Percentiles rank a stretch among this genome's conserved stretches.
Evolutionary conservation across 2,329 filamentous ascomycete genomes (phyloP).

Genomic region (Neofusicoccum laricinum): DNA sequence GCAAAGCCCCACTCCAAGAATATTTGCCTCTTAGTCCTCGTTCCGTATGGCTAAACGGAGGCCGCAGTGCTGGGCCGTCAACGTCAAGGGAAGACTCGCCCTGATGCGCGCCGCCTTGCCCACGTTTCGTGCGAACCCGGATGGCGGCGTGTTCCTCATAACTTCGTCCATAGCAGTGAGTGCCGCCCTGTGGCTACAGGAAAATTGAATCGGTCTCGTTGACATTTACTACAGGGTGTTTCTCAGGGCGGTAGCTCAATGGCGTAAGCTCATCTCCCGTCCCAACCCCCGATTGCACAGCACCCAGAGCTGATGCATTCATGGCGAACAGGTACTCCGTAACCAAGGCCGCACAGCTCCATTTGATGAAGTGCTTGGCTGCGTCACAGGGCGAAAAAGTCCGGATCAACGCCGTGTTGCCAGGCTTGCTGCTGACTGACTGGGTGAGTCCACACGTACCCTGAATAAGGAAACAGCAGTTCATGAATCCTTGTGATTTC

Average conservation of each 20-base stretch:
- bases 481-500: too few species aligned
- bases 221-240: slow-evolving; percentile 37
- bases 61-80: slow-evolving; percentile 57
- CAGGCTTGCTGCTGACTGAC: slow-evolving; percentile 61
- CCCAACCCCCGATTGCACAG: too few species aligned
- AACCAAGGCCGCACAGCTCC: slow-evolving; percentile 60
- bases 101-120: slow-evolving; percentile 57
- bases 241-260: slow-evolving; percentile 55
- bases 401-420: slow-evolving; percentile 59
- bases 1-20: not conserved
- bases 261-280: slow-evolving; percentile 40
- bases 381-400: slow-evolving; percentile 57
- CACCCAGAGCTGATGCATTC: not conserved
- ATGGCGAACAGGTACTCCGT: slow-evolving; percentile 58
- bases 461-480: not conserved
- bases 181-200: not conserved
- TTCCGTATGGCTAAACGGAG: not conserved
- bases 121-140: slow-evolving; percentile 59
- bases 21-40: slow-evolving; percentile 10
- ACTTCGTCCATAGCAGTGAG: slow-evolving; percentile 60
- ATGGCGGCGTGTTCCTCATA: slow-evolving; percentile 63
- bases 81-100: slow-evolving; percentile 51
- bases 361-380: slow-evolving; percentile 61
- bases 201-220: not conserved
- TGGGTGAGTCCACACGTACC: slow-evolving; percentile 49